Base-by-base conservation (phyloP, 352 stramenopile genomes). In the Pythium scleroteichum region DNA sequence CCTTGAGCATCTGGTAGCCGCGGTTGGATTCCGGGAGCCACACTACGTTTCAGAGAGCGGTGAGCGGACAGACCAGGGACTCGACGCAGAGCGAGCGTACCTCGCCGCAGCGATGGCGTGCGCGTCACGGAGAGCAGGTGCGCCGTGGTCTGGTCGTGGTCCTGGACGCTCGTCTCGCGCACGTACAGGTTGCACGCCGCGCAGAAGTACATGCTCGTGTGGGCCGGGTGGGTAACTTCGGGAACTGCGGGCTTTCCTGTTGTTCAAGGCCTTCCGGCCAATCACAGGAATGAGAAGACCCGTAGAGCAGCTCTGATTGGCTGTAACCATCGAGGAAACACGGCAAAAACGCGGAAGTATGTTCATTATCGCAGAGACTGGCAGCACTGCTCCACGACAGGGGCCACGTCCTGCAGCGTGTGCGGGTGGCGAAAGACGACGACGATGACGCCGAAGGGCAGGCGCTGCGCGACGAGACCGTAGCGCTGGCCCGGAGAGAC, bases 1-100 rank as follows among this genome's bases (percentile, higher is more conserved):
- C 65, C 58, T 71, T 75, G 33, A 90, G 67, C 61, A 87, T 57
- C 41, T 85, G 69, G 63, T 81, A 87, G 26, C 79, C 78, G 20
- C 77, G 75, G 53, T 89, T 89, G n/a, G 77, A 78, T 63, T 86
- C 77, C 2, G 79, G 77, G 38, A 89, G 68, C 79, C 79, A 89
- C 17, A 87, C 72, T 85, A 16, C 9, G 22, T 9, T 16, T 17
- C 4, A 35, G 17, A 22, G 26, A 38, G 22, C 10, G n/a, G 40
- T 26, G 22, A 20, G 29, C 38, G 39, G 42, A 44, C 38, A 2
- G 50, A 24, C 45, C 20, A 24, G 33, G 16, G 17, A 6, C 14
- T 23, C 17, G 19, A 26, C 17, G 24, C 10, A 48, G 41, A 23
- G 19, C 41, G 14, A 23, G 19, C 4, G 9, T 62, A 85, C 73